Conservation (phyloP, 106 monocot species). For the Apostasia shenzhenica region DNA sequence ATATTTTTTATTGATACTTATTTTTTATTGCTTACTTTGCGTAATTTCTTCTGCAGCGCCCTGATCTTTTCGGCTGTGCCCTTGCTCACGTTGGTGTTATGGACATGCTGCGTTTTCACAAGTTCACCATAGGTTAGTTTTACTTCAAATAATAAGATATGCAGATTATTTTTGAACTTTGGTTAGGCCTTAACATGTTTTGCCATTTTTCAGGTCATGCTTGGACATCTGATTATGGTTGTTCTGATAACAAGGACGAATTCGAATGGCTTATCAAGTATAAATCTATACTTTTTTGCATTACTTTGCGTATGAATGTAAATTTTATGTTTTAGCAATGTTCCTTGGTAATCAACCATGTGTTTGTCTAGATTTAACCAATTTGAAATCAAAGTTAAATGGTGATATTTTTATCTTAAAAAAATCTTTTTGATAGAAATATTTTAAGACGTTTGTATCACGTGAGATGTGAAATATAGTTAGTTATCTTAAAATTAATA, state of each 20-base stretch:
- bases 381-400: too few species aligned
- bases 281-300: background rate
- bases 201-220: constrained; percentile 54
- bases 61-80: constrained; percentile 96
- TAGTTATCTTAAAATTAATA: too few species aligned
- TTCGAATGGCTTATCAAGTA: constrained; percentile 94
- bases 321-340: background rate
- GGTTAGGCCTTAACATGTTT: background rate
- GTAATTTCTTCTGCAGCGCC: constrained; percentile 45
- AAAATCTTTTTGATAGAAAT: too few species aligned
- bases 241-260: constrained; percentile 79
- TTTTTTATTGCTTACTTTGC: constrained; percentile 1
- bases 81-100: constrained; percentile 97
- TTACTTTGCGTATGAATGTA: too few species aligned
- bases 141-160: background rate
- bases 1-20: background rate
- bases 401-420: too few species aligned
- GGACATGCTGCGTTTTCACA: constrained; percentile 99
- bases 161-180: background rate
- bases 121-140: constrained; percentile 76
- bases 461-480: too few species aligned
- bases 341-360: background rate
- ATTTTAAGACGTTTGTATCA: too few species aligned
- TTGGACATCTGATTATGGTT: constrained; percentile 94
- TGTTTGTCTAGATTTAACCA: background rate